phyloP scores from a whole-genome alignment of 306 rosid genomes.

The Pyrus pyrifolia region DNA sequence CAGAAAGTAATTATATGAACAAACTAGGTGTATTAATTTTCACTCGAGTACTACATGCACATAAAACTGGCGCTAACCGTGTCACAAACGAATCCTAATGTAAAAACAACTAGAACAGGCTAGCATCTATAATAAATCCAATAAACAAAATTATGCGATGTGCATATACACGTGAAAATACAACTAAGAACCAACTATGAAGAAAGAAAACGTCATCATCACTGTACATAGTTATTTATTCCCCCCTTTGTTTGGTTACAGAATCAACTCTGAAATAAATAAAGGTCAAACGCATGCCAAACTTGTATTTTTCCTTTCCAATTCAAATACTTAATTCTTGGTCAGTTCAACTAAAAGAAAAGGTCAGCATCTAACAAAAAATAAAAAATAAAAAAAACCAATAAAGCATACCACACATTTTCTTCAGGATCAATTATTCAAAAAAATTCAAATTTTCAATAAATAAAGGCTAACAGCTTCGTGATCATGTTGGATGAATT shows the following conservation, averaged over 20 bases:
- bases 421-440: background rate
- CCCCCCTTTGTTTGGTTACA: too few relatives aligned
- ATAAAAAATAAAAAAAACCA: too few relatives aligned
- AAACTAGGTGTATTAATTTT: too few relatives aligned
- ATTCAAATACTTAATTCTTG: background rate
- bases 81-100: too few relatives aligned
- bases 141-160: too few relatives aligned
- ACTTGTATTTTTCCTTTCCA: background rate
- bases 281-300: background rate
- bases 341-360: background rate
- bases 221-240: too few relatives aligned
- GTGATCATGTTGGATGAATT: background rate
- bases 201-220: background rate
- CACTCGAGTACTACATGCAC: too few relatives aligned
- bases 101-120: too few relatives aligned
- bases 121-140: too few relatives aligned
- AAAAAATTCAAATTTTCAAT: background rate
- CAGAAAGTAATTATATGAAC: too few relatives aligned
- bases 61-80: too few relatives aligned
- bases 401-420: background rate
- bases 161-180: too few relatives aligned
- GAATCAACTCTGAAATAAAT: background rate
- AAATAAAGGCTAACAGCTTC: background rate
- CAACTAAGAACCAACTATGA: background rate
- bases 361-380: background rate